Conservation (phyloP, 2,329 filamentous ascomycete species). For the Calonectria honghensis region DNA sequence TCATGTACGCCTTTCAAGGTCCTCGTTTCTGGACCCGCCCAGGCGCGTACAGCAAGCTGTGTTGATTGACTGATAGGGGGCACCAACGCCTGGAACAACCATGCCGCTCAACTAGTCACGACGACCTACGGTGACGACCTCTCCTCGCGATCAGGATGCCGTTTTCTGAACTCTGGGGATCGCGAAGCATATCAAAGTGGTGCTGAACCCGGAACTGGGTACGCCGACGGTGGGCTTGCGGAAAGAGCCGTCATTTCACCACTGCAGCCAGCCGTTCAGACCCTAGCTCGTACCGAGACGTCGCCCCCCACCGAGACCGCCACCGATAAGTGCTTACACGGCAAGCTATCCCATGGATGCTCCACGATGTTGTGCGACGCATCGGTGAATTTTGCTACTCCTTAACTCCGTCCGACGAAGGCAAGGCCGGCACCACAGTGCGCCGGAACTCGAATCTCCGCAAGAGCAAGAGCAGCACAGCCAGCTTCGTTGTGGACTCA, state of each 20-base stretch:
- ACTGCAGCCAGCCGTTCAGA: slow-evolving; percentile 3
- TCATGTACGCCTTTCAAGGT: background rate
- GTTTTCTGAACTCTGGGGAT: background rate
- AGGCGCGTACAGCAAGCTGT: background rate
- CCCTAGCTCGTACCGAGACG: slow-evolving; percentile 4
- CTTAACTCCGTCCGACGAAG: background rate
- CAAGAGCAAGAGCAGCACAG: background rate
- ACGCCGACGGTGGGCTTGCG: background rate
- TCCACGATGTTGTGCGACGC: slow-evolving; percentile 41
- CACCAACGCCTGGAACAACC: background rate
- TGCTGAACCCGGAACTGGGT: background rate
- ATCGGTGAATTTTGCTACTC: slow-evolving; percentile 18
- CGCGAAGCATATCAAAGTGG: background rate
- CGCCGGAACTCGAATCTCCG: background rate
- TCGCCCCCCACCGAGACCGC: slow-evolving; percentile 27
- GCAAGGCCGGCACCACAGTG: background rate
- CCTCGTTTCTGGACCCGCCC: background rate
- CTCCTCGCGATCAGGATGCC: background rate
- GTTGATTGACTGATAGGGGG: background rate
- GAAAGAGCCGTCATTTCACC: slow-evolving; percentile 16
- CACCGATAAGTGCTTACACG: slow-evolving; percentile 39
- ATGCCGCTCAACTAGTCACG: background rate
- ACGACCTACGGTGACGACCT: background rate
- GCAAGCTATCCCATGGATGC: slow-evolving; percentile 28
- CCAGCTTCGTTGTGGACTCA: background rate